Base-by-base conservation (phyloP, 108 stramenopile genomes). In the Cyclostephanos invisitatus region DNA sequence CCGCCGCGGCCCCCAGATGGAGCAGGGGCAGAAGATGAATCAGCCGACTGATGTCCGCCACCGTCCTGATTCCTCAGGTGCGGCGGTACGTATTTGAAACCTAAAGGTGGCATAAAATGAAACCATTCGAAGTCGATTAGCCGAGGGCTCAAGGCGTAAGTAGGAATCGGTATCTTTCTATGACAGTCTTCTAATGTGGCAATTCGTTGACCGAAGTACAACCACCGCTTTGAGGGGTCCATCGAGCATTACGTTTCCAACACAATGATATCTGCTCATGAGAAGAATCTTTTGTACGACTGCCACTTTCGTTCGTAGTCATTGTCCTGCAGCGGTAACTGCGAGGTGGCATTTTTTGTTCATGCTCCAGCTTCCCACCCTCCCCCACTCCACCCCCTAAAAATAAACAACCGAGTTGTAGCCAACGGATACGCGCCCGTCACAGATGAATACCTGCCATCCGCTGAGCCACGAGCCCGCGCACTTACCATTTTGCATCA, bases 41-140 rank as follows among this genome's bases (percentile, higher is more conserved):
- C 49, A 37, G 27, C 62, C 32, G 57, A 47, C 75, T 69, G 81
- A 14, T 61, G 76, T 70, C 85, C 81, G 75, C 84, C 84, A 82
- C 73, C 79, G 77, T 77, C 86, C 86, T 86, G 85, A 88, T 91
- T 94, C 86, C 93, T 94, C 93, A 94, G 93, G 91, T 94, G 93
- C 88, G 93, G 93, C 87, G 93, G 93, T 73, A 94, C 90, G 84
- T 94, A 94, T 68, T 94, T 93, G 84, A 72, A 78, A 84, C 92
- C 93, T 94, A 77, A 22, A 48, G 18, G 25, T 29, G 25, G 12
- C 18, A 66, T 67, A 8, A 53, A 51, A 67, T 73, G 0, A 21
- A 40, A 22, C 28, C 35, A 32, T 32, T 28, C 8, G 35, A 48
- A 15, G 46, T 59, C 11, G 7, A 12, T 20, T 36, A n/a, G 14